Conservation (phyloP, 164 flowering plant genomes). For the Stephania yunnanensis region DNA sequence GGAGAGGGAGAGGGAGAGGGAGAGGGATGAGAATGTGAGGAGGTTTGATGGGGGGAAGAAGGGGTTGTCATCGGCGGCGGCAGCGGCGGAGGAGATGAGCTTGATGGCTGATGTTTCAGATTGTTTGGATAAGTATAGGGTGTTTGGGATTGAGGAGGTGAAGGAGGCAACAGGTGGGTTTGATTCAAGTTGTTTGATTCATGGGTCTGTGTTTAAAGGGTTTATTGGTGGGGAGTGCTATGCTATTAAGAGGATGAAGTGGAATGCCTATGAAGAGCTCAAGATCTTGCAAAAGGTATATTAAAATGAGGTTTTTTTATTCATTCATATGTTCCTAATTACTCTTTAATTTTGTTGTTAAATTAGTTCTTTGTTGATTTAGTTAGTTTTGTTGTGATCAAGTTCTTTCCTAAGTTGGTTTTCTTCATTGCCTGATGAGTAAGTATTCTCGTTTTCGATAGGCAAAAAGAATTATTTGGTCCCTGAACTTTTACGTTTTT, state of each 20-base stretch:
- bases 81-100: conserved; percentile 12
- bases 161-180: conserved; percentile 64
- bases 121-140: conserved; percentile 78
- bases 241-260: conserved; percentile 94
- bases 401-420: not conserved
- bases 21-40: not conserved
- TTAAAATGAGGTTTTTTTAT: not conserved
- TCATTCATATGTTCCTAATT: not conserved
- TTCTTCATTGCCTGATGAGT: not conserved
- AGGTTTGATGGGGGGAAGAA: conserved; percentile 7
- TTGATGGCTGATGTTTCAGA: conserved; percentile 81
- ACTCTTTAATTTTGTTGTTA: not conserved
- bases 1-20: conserved; percentile 29
- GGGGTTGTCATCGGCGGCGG: conserved; percentile 41
- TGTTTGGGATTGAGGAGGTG: conserved; percentile 63
- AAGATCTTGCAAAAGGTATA: conserved; percentile 96
- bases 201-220: conserved; percentile 82
- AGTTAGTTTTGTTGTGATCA: too few species aligned
- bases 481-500: too few species aligned
- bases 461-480: too few species aligned
- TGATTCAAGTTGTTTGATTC: conserved; percentile 43
- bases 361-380: not conserved
- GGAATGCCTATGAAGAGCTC: conserved; percentile 89
- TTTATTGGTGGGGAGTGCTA: conserved; percentile 44
- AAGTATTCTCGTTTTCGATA: too few species aligned